Base-by-base conservation (phyloP, 768 basidiomycete species). In the Trametes elegans region DNA sequence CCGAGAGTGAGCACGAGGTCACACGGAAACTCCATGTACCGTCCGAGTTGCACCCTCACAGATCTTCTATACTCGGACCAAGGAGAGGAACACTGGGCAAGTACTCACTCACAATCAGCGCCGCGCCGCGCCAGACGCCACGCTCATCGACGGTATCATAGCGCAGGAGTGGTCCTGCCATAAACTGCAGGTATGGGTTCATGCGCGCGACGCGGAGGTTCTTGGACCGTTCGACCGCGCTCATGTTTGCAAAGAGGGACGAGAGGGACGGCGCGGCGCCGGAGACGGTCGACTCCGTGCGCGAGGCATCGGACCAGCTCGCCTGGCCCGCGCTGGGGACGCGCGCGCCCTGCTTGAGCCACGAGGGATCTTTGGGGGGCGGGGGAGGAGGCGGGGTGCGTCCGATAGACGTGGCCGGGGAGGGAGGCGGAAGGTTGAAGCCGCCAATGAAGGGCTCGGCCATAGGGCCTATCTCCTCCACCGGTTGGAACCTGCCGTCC, bases 141-240 rank as follows among this genome's bases (percentile, higher is more conserved):
- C 81, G 74, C 57, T 84, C 75, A 61, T 90, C 86, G 23, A 90
- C 81, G 0, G 93, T 98, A 66, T 98, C 94, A 65, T 93, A 98
- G 36, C 89, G 84, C 57, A 98, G 72, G 16, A 98, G 74, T 19
- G 93, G 93, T 0, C 94, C 93, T 52, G 89, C 91, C 92, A 96
- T 94, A 64, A 95, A 81, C 77, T 89, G 87, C 24, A 97, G 77
- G 70, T 88, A 81, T 8, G 93, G 93, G 19, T 85, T 72, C 88
- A 90, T 95, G 36, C 82, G 76, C 18, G 81, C 81, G 6, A 80
- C 74, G 46, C 76, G 75, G 32, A 85, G 73, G 7, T 74, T 70
- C 44, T 79, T 71, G n/a, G 89, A 83, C 40, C 88, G 76, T 61
- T 91, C 87, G 32, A 83, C 78, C 0, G 88, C 79, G 36, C 73